phyloP scores from a whole-genome alignment of 352 stramenopile genomes.

The Pythium volutum region DNA sequence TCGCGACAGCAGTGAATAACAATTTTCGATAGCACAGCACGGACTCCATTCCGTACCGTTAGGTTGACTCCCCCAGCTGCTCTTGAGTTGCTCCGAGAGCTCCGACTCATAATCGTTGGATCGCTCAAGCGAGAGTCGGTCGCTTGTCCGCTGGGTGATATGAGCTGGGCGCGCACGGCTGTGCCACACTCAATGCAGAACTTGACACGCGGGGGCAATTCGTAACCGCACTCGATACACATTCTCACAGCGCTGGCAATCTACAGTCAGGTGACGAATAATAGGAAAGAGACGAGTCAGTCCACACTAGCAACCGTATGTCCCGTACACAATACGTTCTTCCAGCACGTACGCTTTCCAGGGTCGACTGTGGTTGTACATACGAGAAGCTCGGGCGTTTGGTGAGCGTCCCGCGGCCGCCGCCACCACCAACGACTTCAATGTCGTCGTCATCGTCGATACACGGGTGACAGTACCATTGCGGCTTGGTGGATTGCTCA shows the following conservation, averaged over 20 bases:
- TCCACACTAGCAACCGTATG: background rate
- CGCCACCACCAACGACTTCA: conserved; percentile 53
- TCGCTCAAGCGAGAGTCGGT: conserved; percentile 16
- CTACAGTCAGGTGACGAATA: conserved; percentile 25
- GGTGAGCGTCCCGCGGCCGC: conserved; percentile 33
- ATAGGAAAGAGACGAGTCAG: background rate
- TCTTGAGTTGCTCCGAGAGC: conserved; percentile 37
- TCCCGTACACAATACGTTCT: background rate
- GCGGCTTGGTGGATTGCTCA: conserved; percentile 46
- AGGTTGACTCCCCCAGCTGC: conserved; percentile 45
- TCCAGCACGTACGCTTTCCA: conserved; percentile 13
- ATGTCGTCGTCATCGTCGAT: conserved; percentile 67
- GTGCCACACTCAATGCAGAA: conserved; percentile 88
- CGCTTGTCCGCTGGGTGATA: conserved; percentile 34
- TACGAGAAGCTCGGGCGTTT: conserved; percentile 70
- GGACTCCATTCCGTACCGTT: conserved; percentile 27
- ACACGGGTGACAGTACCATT: conserved; percentile 79
- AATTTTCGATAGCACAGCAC: background rate
- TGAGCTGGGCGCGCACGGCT: conserved; percentile 46
- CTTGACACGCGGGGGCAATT: conserved; percentile 71
- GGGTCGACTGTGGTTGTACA: conserved; percentile 31
- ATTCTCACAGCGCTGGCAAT: conserved; percentile 36
- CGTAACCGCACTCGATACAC: conserved; percentile 78
- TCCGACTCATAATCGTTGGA: conserved; percentile 23
- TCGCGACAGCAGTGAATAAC: background rate